Conservation (phyloP, 371 early-diverging fungal species). For the Entomophthora muscae region DNA sequence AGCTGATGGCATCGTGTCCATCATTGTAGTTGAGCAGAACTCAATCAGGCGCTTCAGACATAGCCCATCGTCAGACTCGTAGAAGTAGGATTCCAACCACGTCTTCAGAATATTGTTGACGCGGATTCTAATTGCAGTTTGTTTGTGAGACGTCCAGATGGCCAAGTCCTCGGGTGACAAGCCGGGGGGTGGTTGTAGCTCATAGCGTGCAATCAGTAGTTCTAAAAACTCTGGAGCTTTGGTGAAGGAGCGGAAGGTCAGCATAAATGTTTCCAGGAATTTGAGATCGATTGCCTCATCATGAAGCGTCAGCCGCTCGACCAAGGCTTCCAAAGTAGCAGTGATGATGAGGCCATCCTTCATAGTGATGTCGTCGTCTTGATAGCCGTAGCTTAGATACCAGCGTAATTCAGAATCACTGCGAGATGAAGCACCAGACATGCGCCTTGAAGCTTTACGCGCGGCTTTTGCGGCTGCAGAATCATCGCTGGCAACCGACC, state of each 20-base stretch:
- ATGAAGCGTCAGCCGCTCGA: conserved; percentile 78
- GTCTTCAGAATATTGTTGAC: conserved; percentile 28
- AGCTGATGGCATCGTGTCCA: neutral
- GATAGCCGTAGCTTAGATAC: conserved; percentile 68
- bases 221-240: conserved; percentile 46
- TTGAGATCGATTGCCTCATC: conserved; percentile 44
- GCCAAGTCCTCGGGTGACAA: conserved; percentile 33
- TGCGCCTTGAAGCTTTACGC: too few species aligned
- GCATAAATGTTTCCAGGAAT: conserved; percentile 64
- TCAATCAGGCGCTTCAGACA: too few species aligned
- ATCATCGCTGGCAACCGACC: too few species aligned
- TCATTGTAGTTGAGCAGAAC: too few species aligned
- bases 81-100: conserved; percentile 30
- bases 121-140: conserved; percentile 20
- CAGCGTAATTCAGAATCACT: too few species aligned
- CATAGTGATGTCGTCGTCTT: conserved; percentile 53
- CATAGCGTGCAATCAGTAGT: conserved; percentile 43
- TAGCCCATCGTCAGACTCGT: conserved; percentile 14
- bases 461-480: too few species aligned
- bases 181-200: conserved; percentile 41
- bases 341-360: conserved; percentile 68
- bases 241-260: conserved; percentile 73
- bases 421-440: too few species aligned
- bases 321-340: conserved; percentile 65
- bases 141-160: conserved; percentile 64